phyloP scores from a whole-genome alignment of 305 asterid species.

The Fraxinus dipetala region DNA sequence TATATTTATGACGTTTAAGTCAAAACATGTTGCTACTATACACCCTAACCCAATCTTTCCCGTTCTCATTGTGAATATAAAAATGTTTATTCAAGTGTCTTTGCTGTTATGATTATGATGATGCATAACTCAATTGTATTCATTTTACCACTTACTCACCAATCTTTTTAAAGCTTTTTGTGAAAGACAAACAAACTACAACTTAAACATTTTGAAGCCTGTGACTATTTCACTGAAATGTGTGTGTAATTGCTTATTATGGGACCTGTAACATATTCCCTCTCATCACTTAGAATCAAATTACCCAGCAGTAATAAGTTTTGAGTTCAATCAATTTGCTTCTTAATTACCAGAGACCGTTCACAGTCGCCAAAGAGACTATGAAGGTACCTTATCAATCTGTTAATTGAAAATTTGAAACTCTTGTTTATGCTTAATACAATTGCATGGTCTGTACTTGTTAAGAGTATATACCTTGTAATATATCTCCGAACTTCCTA shows the following conservation, averaged over 20 bases:
- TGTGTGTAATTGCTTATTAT: neutral
- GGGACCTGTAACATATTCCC: neutral
- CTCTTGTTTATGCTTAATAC: neutral
- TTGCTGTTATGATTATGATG: neutral
- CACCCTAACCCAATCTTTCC: slow-evolving; percentile 14
- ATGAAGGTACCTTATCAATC: slow-evolving; percentile 3
- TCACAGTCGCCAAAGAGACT: neutral
- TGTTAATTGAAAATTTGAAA: slow-evolving; percentile 2
- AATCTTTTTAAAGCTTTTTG: neutral
- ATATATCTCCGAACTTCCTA: slow-evolving; percentile 18
- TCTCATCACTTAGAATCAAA: neutral
- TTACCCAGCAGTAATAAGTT: neutral
- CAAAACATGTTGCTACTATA: neutral
- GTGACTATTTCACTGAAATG: neutral
- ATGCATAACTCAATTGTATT: slow-evolving; percentile 8
- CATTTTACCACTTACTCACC: neutral
- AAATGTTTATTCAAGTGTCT: slow-evolving; percentile 3
- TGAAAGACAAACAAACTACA: neutral
- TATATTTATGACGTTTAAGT: slow-evolving; percentile 16
- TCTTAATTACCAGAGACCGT: neutral
- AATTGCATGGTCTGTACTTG: neutral
- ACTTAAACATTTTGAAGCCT: neutral
- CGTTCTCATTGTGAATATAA: slow-evolving; percentile 12
- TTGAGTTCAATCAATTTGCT: neutral
- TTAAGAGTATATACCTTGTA: neutral